Base-by-base conservation (phyloP, 805 yeast species). In the Brettanomyces anomalus region DNA sequence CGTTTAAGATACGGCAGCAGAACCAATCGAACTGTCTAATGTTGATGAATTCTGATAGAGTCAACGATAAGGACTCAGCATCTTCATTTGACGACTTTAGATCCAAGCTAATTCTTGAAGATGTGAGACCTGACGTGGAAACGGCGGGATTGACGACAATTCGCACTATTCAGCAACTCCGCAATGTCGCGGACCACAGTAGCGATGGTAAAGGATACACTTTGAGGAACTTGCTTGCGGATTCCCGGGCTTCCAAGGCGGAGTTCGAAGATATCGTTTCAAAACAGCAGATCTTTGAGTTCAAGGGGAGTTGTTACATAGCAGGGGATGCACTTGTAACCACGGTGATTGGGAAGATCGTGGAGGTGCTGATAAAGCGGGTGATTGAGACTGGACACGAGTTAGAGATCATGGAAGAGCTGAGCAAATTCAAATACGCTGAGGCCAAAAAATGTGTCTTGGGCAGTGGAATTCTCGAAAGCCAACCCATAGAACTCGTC, bases 1-100 rank as follows among this genome's bases (percentile, higher is more conserved):
- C 95, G 0, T 88, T 76, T 74, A 66, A 68, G 37, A 52, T 88
- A 15, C 70, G 86, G 41, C 89, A 83, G 53, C 81, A 84, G 66
- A 85, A 86, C 56, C 97, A 90, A 59, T 84, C 96, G 6, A 88
- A 90, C 58, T 74, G 90, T 4, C 79, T 85, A n/a, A 57, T 87
- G 50, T 47, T 88, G 18, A 56, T 76, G 56, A 33, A 49, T 7
- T 8, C 41, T 1, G 35, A 45, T 5, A 33, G 20, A 14, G 0
- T 59, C 53, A 20, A 16, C 5, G 34, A 28, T 5, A 21, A 26
- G 6, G n/a, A 32, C 6, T 4, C 18, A 6, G 24, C 26, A n/a
- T n/a, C 19, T 11, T 41, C 38, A n/a, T 48, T 46, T 32, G 34
- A 39, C 26, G 39, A 39, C 13, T 45, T 45, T 35, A 13, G 17